Conservation (phyloP, 2,329 filamentous ascomycete species). For the Fusarium redolens region DNA sequence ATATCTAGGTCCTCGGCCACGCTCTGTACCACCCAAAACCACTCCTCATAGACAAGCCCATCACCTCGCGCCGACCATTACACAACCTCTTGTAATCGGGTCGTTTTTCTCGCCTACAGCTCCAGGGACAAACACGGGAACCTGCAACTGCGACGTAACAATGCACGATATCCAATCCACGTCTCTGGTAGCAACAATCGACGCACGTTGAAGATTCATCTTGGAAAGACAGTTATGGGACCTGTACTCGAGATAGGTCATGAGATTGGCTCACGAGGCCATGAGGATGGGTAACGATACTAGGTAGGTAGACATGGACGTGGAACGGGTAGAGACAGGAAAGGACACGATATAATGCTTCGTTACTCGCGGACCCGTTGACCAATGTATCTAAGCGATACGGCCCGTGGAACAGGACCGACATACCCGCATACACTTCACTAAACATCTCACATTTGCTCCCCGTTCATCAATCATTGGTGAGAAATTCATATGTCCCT, state of each 20-base stretch:
- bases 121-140: constrained; percentile 31
- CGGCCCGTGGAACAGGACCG: not conserved
- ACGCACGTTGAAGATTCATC: constrained; percentile 9
- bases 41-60: constrained; percentile 24
- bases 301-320: not conserved
- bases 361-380: not conserved
- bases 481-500: constrained; percentile 23
- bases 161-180: constrained; percentile 4
- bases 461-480: not conserved
- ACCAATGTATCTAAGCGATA: not conserved
- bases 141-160: constrained; percentile 29
- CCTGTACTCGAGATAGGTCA: not conserved
- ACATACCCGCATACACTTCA: not conserved
- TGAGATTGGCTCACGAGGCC: not conserved
- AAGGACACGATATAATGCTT: not conserved
- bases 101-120: constrained; percentile 21
- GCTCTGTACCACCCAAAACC: constrained; percentile 5
- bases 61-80: constrained; percentile 6
- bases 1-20: not conserved
- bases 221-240: not conserved
- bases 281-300: not conserved
- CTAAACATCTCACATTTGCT: not conserved
- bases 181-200: constrained; percentile 27
- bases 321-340: not conserved
- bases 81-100: constrained; percentile 21